Conservation (phyloP, 495 filamentous ascomycete species). For the Pseudotulostoma volvatum region DNA sequence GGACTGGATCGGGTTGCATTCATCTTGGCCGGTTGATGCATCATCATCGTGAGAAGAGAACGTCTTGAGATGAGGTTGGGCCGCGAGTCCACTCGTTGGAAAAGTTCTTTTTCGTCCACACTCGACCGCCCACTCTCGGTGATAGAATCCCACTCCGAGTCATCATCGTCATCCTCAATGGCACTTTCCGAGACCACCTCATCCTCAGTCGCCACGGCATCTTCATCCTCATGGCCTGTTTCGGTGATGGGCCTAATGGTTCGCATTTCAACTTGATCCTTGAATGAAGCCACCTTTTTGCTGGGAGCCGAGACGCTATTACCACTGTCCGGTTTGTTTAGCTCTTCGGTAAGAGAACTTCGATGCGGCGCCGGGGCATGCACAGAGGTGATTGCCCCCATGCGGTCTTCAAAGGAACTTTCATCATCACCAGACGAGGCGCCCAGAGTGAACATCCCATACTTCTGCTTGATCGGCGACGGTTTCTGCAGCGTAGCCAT, state of each 20-base stretch:
- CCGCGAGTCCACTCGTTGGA: conserved; percentile 80
- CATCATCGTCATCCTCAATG: conserved; percentile 76
- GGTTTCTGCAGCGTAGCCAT: conserved; percentile 24
- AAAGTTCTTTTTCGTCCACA: conserved; percentile 60
- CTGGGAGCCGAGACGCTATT: conserved; percentile 18
- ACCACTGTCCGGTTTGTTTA: conserved; percentile 23
- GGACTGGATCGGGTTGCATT: conserved; percentile 60
- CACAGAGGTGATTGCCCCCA: conserved; percentile 26
- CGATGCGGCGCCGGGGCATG: conserved; percentile 19
- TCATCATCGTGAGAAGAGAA: conserved; percentile 78
- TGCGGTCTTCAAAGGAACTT: conserved; percentile 58
- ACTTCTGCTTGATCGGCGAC: conserved; percentile 39
- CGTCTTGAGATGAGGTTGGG: conserved; percentile 71
- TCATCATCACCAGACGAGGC: conserved; percentile 65
- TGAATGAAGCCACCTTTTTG: conserved; percentile 77
- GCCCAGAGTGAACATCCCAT: conserved; percentile 58
- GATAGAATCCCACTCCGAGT: conserved; percentile 85
- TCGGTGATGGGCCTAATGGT: conserved; percentile 45
- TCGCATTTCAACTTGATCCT: conserved; percentile 52
- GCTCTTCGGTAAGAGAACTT: conserved; percentile 37
- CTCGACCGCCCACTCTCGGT: conserved; percentile 72
- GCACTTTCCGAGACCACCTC: conserved; percentile 68
- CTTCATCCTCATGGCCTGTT: conserved; percentile 46
- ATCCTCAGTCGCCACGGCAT: conserved; percentile 58
- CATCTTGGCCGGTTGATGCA: conserved; percentile 46